A percentile compares a stretch with the other conserved stretches of the same genome.
These are phyloP conservation scores for Deinandra increscens DNA, from an alignment of 129 eudicot genomes.

Conservation along the genomic window DNA sequence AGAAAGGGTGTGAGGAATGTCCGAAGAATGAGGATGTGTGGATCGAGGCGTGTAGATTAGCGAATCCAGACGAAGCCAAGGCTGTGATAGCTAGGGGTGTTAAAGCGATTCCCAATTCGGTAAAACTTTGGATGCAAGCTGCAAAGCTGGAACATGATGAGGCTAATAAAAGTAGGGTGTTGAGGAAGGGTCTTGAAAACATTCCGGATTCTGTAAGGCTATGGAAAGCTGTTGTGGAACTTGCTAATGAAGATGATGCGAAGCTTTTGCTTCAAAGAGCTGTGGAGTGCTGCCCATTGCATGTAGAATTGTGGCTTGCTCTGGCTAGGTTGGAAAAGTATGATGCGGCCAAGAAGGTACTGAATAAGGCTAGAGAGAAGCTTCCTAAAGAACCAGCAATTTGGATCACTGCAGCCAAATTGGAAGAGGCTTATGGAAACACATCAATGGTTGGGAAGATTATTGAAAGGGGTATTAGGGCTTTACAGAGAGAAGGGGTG, in stretches of 20 bases:
- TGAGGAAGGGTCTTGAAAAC: conserved; percentile 86
- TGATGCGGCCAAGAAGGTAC: conserved; percentile 80
- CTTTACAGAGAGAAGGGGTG: conserved; percentile 75
- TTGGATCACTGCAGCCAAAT: conserved; percentile 87
- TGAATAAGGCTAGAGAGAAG: conserved; percentile 76
- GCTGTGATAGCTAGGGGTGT: conserved; percentile 93
- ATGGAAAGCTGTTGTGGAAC: conserved; percentile 95
- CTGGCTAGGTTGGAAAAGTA: conserved; percentile 81
- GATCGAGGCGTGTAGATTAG: conserved; percentile 86
- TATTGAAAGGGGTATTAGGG: conserved; percentile 85
- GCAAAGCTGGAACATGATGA: conserved; percentile 79
- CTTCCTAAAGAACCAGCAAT: conserved; percentile 93
- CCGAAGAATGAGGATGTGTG: conserved; percentile 93
- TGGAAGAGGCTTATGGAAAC: conserved; percentile 89
- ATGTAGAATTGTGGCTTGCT: conserved; percentile 89
- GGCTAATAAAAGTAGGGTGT: conserved; percentile 65
- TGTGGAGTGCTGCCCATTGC: conserved; percentile 92
- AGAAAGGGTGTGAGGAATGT: conserved; percentile 85
- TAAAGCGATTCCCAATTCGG: conserved; percentile 83
- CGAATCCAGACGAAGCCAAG: conserved; percentile 71
- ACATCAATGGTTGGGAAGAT: conserved; percentile 77
- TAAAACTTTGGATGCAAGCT: conserved; percentile 91
- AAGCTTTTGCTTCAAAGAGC: conserved; percentile 76
- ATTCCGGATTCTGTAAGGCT: conserved; percentile 91
- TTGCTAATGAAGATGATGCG: conserved; percentile 86